These are phyloP conservation scores for Cystobasidium sp. DNA, from an alignment of 1,284 basidiomycete species.

Conservation along the genomic window DNA sequence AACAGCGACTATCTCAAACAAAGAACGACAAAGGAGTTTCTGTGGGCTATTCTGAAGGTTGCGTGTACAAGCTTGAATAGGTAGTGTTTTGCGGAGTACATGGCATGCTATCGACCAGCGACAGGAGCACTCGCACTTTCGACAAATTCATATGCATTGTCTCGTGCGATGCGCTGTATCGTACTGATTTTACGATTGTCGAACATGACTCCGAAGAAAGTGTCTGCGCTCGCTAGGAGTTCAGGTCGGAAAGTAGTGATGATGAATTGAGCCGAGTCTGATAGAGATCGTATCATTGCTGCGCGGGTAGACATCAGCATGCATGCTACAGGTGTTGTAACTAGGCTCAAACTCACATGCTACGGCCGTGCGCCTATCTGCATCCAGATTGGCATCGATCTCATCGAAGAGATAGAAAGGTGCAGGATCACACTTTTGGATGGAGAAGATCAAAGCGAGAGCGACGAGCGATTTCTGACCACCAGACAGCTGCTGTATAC, in stretches of 20 bases:
- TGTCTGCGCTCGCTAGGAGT: conserved; percentile 91
- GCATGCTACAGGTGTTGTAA: neutral
- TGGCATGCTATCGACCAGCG: neutral
- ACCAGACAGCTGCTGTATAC: conserved; percentile 95
- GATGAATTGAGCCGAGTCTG: conserved; percentile 90
- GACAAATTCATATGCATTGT: conserved; percentile 86
- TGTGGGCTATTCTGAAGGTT: too few relatives aligned
- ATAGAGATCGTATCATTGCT: conserved; percentile 93
- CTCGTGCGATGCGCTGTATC: conserved; percentile 77
- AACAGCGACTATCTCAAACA: neutral
- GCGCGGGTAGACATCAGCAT: conserved; percentile 22
- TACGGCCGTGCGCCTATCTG: conserved; percentile 95
- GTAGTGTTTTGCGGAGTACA: too few relatives aligned
- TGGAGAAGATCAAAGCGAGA: conserved; percentile 94
- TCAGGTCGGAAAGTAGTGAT: conserved; percentile 98
- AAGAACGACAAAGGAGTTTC: too few relatives aligned
- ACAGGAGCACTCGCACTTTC: conserved; percentile 60
- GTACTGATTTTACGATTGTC: conserved; percentile 87
- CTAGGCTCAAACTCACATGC: conserved; percentile 67
- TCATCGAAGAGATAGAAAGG: conserved; percentile 99
- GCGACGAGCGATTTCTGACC: conserved; percentile 98
- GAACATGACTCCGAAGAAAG: conserved; percentile 99
- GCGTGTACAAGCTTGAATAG: too few relatives aligned
- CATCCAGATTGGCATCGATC: conserved; percentile 97
- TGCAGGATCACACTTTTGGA: conserved; percentile 98